Base-by-base conservation (phyloP, 805 yeast genomes). In the Yarrowia alimentaria region DNA sequence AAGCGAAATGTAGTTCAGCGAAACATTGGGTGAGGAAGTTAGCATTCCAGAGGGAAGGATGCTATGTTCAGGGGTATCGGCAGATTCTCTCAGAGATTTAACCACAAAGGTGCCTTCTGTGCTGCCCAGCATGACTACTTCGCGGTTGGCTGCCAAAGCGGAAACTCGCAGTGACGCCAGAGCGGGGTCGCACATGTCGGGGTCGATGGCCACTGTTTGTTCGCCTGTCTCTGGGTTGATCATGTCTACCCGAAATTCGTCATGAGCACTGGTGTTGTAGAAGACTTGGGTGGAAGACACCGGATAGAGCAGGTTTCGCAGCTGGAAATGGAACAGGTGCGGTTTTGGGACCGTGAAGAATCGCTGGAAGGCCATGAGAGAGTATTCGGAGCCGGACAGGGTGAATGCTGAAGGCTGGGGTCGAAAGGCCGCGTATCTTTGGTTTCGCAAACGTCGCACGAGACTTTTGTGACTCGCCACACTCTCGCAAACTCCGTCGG, bases 271-370 rank as follows among this genome's bases (percentile, higher is more conserved):
- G 35, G 63, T 61, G 24, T 60, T 60, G 63, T 59, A 48, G 58
- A 52, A 61, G 1, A 62, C 49, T 29, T 54, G 55, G 33, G 58
- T 37, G 60, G 63, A 10, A 63, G 62, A 24, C 66, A 67, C 56
- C 66, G 73, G 51, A 70, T 69, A 38, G 7, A 80, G 71, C 42
- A 78, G 63, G 52, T 77, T 73, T 12, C 84, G 64, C 25, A 80
- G 65, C 63, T 79, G 84, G 60, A 79, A 78, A 65, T 80, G 84
- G 14, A 74, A 71, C 10, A 78, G 69, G n/a, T 40, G 33, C 19
- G 47, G 47, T 40, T 40, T 40, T 7, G 47, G 47, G 22, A 12
- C 6, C 5, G 47, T 19, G 26, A 40, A 40, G 10, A 32, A 26
- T 11, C 47, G 22, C 11, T 40, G 47, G 10, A 40, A 40, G 12